Evolutionary conservation across 257 asterid genomes (phyloP).

Genomic region (Marsdenia floribunda): DNA sequence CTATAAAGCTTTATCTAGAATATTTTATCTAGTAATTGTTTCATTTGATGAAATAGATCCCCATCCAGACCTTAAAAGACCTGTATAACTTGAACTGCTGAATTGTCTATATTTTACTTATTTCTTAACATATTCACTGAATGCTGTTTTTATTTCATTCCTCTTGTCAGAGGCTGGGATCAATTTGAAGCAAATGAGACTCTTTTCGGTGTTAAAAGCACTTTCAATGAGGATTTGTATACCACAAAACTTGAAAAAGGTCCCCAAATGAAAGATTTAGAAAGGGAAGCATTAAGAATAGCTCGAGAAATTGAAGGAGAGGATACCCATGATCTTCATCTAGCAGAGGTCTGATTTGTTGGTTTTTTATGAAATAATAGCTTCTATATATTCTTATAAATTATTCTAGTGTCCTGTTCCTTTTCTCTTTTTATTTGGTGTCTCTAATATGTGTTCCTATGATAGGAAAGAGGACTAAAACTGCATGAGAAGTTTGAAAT

Average conservation of each 20-base stretch:
- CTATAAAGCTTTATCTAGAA: neutral
- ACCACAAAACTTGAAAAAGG: constrained; percentile 95
- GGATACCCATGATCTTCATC: constrained; percentile 85
- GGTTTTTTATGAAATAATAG: neutral
- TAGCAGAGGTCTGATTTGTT: constrained; percentile 82
- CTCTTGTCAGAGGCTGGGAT: constrained; percentile 79
- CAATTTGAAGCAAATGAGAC: constrained; percentile 84
- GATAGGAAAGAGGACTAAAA: constrained; percentile 82
- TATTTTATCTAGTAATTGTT: neutral
- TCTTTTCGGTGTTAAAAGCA: constrained; percentile 90
- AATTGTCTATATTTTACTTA: neutral
- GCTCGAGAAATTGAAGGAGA: constrained; percentile 96
- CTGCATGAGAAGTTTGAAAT: constrained; percentile 59
- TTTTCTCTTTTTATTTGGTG: constrained; percentile 12
- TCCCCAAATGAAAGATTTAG: constrained; percentile 79
- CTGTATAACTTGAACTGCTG: neutral
- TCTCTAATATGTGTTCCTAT: constrained; percentile 19
- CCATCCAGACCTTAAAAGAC: no score
- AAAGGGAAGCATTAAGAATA: constrained; percentile 72
- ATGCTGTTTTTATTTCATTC: constrained; percentile 2
- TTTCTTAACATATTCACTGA: neutral
- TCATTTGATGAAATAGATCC: neutral
- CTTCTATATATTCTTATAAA: neutral
- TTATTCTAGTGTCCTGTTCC: neutral
- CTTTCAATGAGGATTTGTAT: constrained; percentile 91